Evolutionary conservation across 2,329 filamentous ascomycete genomes (phyloP), one percentile per base, ranked within the genome.

Genomic region (Neurospora sp.): DNA sequence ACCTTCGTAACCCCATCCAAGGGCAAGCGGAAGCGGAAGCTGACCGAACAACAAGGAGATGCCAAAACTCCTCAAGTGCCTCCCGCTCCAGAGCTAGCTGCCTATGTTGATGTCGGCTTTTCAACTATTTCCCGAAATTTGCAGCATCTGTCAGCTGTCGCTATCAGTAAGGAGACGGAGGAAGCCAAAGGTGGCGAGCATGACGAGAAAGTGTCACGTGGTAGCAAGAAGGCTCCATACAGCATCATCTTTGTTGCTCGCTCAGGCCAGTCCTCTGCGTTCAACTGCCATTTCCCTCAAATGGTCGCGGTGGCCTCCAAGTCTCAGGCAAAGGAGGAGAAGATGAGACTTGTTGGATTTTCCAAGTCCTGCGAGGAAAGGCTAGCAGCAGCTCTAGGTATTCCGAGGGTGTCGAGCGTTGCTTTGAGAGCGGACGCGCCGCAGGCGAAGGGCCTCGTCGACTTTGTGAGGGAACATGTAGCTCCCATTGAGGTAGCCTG

Each of bases 391-490:
- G 83, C 83, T 23, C 81, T 92, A 3, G 86, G 86, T 1, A 82
- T 92, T 10, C 87, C 88, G 0, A 84, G 89, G 40, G 88, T 88
- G 0, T 91, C 89, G 1, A 88, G 88, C 28, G 80, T 93, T 39
- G 91, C 85, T 0, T 77, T 93, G 6, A 78, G 82, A 23, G 81
- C 82, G 6, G 84, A 81, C 43, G 87, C 89, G 0, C 88, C 88
- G 0, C 84, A 86, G 57, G 83, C 86, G 0, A 83, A 83, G 67
- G 82, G 85, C 1, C 77, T 93, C 10, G 76, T 89, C 33, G 83
- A 88, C 4, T 86, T 88, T 73, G 83, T 88, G 1, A 78, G 82
- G 38, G 79, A 83, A 41, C 80, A 82, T 69, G 86, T 92, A 1
- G 78, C 82, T 1, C 77, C 82, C 1, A 80, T 90, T 33, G 80